Evolutionary conservation across 305 asterid genomes (phyloP).

Genomic region (Solanum hybrid): DNA sequence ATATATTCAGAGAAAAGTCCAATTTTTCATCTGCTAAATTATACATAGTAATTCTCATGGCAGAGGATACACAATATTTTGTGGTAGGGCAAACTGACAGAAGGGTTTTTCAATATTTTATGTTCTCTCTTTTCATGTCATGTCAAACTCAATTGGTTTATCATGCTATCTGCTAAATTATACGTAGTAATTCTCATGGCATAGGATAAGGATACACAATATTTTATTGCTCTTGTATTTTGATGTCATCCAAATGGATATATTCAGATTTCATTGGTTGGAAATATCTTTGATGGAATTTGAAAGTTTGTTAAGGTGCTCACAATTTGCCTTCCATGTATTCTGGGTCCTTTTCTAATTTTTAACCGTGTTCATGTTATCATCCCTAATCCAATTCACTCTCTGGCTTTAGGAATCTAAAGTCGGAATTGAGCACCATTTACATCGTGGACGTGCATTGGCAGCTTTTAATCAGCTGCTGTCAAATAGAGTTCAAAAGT

Average conservation of each 20-base stretch:
- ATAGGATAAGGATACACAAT: background rate
- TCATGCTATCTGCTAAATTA: background rate
- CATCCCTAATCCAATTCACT: constrained; percentile 10
- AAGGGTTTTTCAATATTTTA: background rate
- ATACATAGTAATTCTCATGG: background rate
- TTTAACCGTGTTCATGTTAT: background rate
- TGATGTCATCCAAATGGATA: background rate
- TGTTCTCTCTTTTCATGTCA: background rate
- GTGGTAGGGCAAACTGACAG: background rate
- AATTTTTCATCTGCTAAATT: background rate
- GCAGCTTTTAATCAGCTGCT: constrained; percentile 78
- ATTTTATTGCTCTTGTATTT: background rate
- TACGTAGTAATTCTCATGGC: background rate
- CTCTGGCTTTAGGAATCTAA: constrained; percentile 64
- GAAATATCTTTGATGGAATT: background rate
- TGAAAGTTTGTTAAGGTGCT: background rate
- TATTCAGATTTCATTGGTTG: background rate
- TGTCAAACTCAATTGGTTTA: background rate
- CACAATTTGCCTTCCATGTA: background rate
- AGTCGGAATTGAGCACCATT: constrained; percentile 84
- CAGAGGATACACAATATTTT: background rate
- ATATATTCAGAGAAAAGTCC: background rate
- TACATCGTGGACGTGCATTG: constrained; percentile 98
- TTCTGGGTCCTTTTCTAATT: background rate
- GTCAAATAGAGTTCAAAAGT: constrained; percentile 57